Percentiles rank a stretch among this genome's conserved stretches.
Evolutionary conservation across 306 rosid genomes (phyloP).

Genomic region (Vigna mungo): DNA sequence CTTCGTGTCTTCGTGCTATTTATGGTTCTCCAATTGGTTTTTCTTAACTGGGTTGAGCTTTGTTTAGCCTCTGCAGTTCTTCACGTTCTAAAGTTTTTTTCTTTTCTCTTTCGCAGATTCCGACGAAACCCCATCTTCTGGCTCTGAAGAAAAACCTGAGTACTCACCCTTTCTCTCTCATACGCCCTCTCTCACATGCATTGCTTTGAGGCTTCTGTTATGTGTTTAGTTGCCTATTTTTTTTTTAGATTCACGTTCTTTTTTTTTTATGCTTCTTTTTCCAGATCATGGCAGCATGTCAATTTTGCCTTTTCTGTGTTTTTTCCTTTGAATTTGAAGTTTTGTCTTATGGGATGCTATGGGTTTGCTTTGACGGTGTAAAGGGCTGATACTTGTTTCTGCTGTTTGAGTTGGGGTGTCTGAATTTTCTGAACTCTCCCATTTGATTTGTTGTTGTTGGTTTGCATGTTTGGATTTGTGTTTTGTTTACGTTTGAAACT

Average conservation of each 20-base stretch:
- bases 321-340: slow-evolving; percentile 32
- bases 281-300: slow-evolving; percentile 35
- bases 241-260: slow-evolving; percentile 43
- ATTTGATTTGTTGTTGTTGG: slow-evolving; percentile 45
- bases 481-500: slow-evolving; percentile 36
- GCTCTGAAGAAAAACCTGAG: slow-evolving; percentile 71
- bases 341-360: slow-evolving; percentile 30
- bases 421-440: slow-evolving; percentile 34
- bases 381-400: slow-evolving; percentile 21
- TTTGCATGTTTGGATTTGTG: slow-evolving; percentile 65
- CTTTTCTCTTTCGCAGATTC: slow-evolving; percentile 69
- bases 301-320: slow-evolving; percentile 45
- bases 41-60: slow-evolving; percentile 49
- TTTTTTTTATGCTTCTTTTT: slow-evolving; percentile 41
- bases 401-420: slow-evolving; percentile 35
- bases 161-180: slow-evolving; percentile 48
- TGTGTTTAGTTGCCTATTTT: neutral
- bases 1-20: slow-evolving; percentile 18
- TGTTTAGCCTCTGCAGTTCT: slow-evolving; percentile 44
- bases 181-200: slow-evolving; percentile 15
- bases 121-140: slow-evolving; percentile 72
- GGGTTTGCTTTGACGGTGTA: slow-evolving; percentile 29
- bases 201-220: slow-evolving; percentile 34
- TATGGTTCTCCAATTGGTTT: slow-evolving; percentile 44
- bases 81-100: slow-evolving; percentile 46